Percentiles rank a stretch among this genome's conserved stretches.
Conservation (phyloP, 2,329 filamentous ascomycete genomes). For the Colletotrichum sp. region DNA sequence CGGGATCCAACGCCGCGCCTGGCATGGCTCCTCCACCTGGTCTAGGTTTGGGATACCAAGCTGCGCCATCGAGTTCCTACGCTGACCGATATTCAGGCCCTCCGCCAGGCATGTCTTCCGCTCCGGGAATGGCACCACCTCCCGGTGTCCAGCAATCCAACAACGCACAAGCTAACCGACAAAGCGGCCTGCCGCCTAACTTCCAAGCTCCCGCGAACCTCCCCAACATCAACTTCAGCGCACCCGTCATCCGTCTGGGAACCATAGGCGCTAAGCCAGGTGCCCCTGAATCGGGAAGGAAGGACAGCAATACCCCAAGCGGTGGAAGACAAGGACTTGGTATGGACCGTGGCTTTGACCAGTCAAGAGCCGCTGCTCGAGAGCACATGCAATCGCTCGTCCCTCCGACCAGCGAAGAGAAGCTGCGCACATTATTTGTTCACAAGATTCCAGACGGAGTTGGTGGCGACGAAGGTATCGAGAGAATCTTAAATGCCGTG, state of each 20-base stretch:
- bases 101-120: conserved; percentile 80
- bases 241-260: conserved; percentile 92
- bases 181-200: conserved; percentile 78
- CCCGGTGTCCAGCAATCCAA: conserved; percentile 80
- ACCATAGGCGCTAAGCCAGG: conserved; percentile 73
- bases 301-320: conserved; percentile 43
- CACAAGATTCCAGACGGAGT: conserved; percentile 82
- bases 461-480: conserved; percentile 78
- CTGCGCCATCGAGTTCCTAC: not conserved
- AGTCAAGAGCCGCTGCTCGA: conserved; percentile 68
- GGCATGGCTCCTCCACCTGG: conserved; percentile 81
- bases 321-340: conserved; percentile 56
- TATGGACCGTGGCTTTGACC: conserved; percentile 70
- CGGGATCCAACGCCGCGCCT: conserved; percentile 62
- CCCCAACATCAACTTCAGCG: conserved; percentile 98
- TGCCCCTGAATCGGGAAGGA: conserved; percentile 44
- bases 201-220: conserved; percentile 92
- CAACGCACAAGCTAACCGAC: conserved; percentile 77
- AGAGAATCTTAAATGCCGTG: conserved; percentile 77
- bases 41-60: conserved; percentile 66
- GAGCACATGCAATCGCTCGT: conserved; percentile 75
- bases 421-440: conserved; percentile 89
- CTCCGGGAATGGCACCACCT: conserved; percentile 80
- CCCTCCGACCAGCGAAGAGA: conserved; percentile 88
- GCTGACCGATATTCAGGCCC: conserved; percentile 56